These are phyloP conservation scores for Heterococcus sp. DNA, from an alignment of 108 stramenopile species.

Conservation along the genomic window DNA sequence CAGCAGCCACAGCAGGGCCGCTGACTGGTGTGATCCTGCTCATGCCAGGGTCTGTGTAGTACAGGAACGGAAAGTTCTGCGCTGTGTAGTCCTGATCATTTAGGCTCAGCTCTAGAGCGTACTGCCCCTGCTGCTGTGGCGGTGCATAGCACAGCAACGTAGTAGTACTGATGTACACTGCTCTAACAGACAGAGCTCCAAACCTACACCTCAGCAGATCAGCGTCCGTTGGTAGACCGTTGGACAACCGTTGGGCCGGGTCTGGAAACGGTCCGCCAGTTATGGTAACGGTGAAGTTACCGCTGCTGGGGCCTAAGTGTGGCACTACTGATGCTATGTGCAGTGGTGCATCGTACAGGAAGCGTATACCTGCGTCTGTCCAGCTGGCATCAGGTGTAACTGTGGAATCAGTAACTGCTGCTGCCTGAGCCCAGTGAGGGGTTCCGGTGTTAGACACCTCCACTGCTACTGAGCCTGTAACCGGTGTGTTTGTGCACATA, in stretches of 20 bases:
- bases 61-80: constrained; percentile 48
- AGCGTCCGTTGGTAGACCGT: constrained; percentile 35
- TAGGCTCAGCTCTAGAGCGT: constrained; percentile 62
- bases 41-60: constrained; percentile 49
- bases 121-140: constrained; percentile 47
- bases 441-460: constrained; percentile 53
- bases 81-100: constrained; percentile 71
- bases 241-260: constrained; percentile 33
- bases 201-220: constrained; percentile 61
- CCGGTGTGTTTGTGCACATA: neutral
- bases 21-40: constrained; percentile 46
- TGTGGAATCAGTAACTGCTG: constrained; percentile 22
- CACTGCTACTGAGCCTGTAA: constrained; percentile 5
- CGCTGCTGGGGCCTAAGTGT: constrained; percentile 53
- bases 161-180: constrained; percentile 34
- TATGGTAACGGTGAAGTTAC: constrained; percentile 63
- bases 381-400: too few species aligned
- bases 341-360: constrained; percentile 55
- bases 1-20: constrained; percentile 46
- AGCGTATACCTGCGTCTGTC: constrained; percentile 11
- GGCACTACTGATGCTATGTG: constrained; percentile 53
- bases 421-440: constrained; percentile 1
- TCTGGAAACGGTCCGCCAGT: constrained; percentile 61
- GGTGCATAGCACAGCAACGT: constrained; percentile 66
- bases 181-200: constrained; percentile 56